Evolutionary conservation across 306 rosid genomes (phyloP), one percentile per base, ranked within the genome.

Genomic region (Sophora flavescens): DNA sequence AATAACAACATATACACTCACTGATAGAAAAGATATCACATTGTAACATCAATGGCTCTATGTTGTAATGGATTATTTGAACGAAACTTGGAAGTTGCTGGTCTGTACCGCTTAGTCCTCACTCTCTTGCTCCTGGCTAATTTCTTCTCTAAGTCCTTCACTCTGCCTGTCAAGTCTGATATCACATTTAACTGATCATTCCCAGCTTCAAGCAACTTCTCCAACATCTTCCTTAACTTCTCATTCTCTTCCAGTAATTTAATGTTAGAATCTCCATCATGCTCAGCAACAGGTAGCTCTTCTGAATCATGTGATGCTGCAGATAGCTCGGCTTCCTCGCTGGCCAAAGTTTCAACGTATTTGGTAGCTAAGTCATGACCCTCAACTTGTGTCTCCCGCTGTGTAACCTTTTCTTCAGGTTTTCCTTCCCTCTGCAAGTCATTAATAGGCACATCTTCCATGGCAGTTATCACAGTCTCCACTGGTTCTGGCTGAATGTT

Each of bases 111-210:
- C 58, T 33, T 85, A 4, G 84, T 61, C 80, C 58, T 86, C 2
- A 30, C 28, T 78, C 70, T 85, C 87, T 74, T 86, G 80, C 68
- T 87, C 72, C n/a, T 86, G 1, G 85, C 87, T 60, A 91, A 2
- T 82, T 80, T 89, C 64, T 84, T 87, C 87, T 93, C 98, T 80
- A 93, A 71, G 15, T 86, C 89, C 72, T 83, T 88, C 71, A 93
- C 96, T 78, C 88, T 88, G 2, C 84, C 84, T 7, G 70, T 89
- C 60, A 93, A 81, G 54, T 71, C 63, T 33, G 96, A 77, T 52
- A 93, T 93, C 0, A 84, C 87, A 71, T 63, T 78, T 6, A 89
- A 4, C 69, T 93, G 98, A 22, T 87, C 78, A 36, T 89, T 89
- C 36, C 97, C 96, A 3, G 87, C 87, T 66, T 82, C 90, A 57